Evolutionary conservation across 257 asterid genomes (phyloP).

Genomic region (Rhazya stricta): DNA sequence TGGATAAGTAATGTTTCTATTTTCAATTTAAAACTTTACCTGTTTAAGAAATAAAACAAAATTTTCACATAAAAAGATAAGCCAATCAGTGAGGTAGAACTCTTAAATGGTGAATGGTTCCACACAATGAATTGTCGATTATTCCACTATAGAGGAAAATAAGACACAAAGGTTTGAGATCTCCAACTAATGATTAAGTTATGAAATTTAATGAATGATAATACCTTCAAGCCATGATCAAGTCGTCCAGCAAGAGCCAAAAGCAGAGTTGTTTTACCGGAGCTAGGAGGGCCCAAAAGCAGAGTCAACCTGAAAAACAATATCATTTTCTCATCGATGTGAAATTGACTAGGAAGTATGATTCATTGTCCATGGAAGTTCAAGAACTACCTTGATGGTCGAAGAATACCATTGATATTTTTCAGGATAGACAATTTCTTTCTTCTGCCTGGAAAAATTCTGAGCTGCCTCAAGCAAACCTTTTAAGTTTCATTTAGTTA

Average conservation of each 20-base stretch:
- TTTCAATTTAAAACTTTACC: background rate
- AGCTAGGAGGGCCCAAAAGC: constrained; percentile 91
- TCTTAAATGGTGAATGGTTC: background rate
- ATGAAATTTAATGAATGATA: background rate
- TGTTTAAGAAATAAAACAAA: background rate
- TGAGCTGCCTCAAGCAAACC: constrained; percentile 68
- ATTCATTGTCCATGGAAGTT: constrained; percentile 12
- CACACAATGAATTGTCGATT: background rate
- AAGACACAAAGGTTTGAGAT: background rate
- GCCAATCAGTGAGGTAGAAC: background rate
- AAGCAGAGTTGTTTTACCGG: constrained; percentile 88
- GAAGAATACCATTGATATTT: constrained; percentile 72
- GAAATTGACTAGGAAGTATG: constrained; percentile 6
- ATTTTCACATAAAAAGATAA: background rate
- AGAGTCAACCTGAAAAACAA: constrained; percentile 63
- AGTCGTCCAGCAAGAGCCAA: constrained; percentile 92
- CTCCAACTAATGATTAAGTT: background rate
- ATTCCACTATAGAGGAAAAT: background rate
- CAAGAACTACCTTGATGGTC: constrained; percentile 74
- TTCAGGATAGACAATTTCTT: constrained; percentile 64
- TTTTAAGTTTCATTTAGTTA: constrained; percentile 19
- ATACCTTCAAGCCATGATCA: constrained; percentile 75
- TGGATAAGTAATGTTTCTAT: background rate
- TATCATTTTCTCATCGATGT: constrained; percentile 9
- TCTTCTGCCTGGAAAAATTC: constrained; percentile 54